Evolutionary conservation across 2,329 filamentous ascomycete species (phyloP).

Genomic region (Cercospora sp.): DNA sequence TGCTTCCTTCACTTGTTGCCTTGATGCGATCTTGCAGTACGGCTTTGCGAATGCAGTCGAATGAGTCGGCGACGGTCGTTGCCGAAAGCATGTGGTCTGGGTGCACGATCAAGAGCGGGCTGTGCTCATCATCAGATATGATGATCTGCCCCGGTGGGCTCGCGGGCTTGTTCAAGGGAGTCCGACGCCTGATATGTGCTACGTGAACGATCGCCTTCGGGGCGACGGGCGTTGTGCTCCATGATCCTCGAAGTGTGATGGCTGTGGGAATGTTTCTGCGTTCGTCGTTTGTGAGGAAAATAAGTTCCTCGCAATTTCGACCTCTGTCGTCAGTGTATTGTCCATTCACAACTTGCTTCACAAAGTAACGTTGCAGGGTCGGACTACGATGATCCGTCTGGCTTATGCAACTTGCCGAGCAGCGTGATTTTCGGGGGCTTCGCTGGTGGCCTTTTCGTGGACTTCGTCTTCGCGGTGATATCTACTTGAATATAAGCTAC

Average conservation of each 20-base stretch:
- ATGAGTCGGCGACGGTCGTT: constrained; percentile 94
- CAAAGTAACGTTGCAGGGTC: constrained; percentile 63
- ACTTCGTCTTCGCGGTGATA: constrained; percentile 28
- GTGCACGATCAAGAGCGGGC: constrained; percentile 76
- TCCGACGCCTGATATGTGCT: constrained; percentile 48
- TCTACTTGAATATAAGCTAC: constrained; percentile 40
- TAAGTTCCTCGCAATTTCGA: constrained; percentile 60
- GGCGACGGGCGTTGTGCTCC: constrained; percentile 77
- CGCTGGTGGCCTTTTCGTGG: constrained; percentile 21
- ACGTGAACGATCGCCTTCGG: constrained; percentile 80
- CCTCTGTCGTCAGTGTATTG: constrained; percentile 66
- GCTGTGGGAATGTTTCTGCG: constrained; percentile 64
- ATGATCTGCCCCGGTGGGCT: constrained; percentile 65
- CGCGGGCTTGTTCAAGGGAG: background rate
- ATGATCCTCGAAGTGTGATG: constrained; percentile 79
- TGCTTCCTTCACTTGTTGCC: constrained; percentile 75
- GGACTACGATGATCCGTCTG: constrained; percentile 1
- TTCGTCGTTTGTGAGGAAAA: constrained; percentile 80
- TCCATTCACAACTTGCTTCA: constrained; percentile 70
- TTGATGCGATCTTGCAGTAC: constrained; percentile 95
- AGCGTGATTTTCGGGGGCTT: constrained; percentile 21
- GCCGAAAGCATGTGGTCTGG: constrained; percentile 94
- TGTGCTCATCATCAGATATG: constrained; percentile 68
- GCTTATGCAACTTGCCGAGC: constrained; percentile 2
- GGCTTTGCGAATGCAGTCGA: constrained; percentile 83